Evolutionary conservation across 306 rosid species (phyloP), one percentile per base, ranked within the genome.

Genomic region (Hippophae gyantsensis): DNA sequence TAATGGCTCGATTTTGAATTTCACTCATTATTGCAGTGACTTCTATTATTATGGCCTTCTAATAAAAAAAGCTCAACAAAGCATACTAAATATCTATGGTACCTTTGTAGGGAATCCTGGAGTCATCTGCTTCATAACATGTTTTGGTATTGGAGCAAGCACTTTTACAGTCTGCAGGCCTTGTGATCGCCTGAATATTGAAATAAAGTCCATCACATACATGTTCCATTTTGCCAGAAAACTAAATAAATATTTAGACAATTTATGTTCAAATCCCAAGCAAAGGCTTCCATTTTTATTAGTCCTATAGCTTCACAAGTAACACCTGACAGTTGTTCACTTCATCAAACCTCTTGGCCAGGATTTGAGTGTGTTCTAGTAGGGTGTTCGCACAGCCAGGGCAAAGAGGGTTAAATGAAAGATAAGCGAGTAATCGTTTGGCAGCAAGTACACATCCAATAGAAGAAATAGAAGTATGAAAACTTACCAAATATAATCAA

Each of bases 21-120:
- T 42, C 43, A 32, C 9, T 54, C 5, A 58, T 13, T 8, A 46
- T 49, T 6, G 46, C 11, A 12, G 52, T 6, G 8, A 10, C 42
- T 42, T 42, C 43, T 10, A 8, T 54, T 58, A 47, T 18, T 42
- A 54, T 23, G 60, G 55, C 52, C 42, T 62, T 65, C 43, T 56
- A 69, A 25, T 48, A 51, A 13, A 47, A 51, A 50, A 54, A 49
- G 42, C 55, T n/a, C 42, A 25, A 42, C 10, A 41, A 32, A 65
- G 40, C 48, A 23, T 40, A 51, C 7, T 10, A 8, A 26, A 44
- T 49, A 60, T n/a, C 14, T 43, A 42, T 60, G 53, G 25, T 77
- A 92, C 99, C 96, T 79, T 85, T 49, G 99, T 92, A 64, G 99
- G 99, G 67, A 88, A 92, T 63, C 99, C 96, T 13, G 72, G 54